These are phyloP conservation scores for Dicorynia guianensis DNA, from an alignment of 306 rosid species.

Conservation along the genomic window DNA sequence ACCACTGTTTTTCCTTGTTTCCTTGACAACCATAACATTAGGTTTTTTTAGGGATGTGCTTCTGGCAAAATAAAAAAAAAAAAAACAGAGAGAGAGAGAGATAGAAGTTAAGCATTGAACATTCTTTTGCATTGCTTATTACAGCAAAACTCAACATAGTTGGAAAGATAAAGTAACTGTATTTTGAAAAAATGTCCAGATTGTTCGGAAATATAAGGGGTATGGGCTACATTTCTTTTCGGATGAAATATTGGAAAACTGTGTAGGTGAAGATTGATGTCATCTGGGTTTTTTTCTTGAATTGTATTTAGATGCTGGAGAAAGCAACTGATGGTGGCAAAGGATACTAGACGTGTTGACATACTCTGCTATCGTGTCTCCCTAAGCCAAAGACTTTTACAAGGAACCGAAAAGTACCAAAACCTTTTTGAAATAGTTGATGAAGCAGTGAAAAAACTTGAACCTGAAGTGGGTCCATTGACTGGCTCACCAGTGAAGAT, in stretches of 20 bases:
- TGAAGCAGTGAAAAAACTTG: conserved; percentile 84
- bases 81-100: neutral
- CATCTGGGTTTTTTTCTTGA: conserved; percentile 37
- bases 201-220: neutral
- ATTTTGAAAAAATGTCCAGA: conserved; percentile 38
- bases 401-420: conserved; percentile 69
- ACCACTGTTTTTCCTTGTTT: too few species aligned
- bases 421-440: conserved; percentile 66
- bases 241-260: conserved; percentile 29
- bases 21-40: too few species aligned
- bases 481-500: conserved; percentile 80
- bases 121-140: conserved; percentile 31
- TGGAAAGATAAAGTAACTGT: conserved; percentile 3
- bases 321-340: conserved; percentile 79
- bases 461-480: conserved; percentile 88
- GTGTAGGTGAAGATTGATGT: conserved; percentile 38
- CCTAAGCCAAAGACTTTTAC: conserved; percentile 84
- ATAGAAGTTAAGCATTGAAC: conserved; percentile 22
- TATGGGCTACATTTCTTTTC: neutral
- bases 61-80: too few species aligned
- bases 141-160: conserved; percentile 17
- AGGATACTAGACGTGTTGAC: conserved; percentile 92
- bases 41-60: too few species aligned
- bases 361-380: conserved; percentile 88
- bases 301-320: conserved; percentile 73